Evolutionary conservation across 305 asterid species (phyloP).

Genomic region (Fraxinus baroniana): DNA sequence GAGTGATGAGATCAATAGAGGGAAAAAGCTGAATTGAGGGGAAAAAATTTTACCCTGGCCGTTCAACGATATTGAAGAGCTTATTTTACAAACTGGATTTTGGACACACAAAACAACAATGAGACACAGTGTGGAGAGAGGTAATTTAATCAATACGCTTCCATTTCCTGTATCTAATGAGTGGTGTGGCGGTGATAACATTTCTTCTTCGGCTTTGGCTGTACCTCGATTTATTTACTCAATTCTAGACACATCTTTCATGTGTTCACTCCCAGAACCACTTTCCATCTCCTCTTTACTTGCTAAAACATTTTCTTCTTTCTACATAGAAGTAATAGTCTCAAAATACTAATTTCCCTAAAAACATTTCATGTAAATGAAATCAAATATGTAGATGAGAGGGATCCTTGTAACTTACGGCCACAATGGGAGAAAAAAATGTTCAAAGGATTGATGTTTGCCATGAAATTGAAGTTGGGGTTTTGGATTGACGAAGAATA

Average conservation of each 20-base stretch:
- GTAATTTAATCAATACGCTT: conserved; percentile 38
- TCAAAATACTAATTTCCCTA: neutral
- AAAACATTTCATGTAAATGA: neutral
- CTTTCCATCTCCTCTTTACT: conserved; percentile 80
- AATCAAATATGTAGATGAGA: no score
- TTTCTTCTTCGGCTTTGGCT: conserved; percentile 54
- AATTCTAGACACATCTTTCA: conserved; percentile 63
- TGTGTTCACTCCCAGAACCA: conserved; percentile 82
- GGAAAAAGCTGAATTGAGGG: no score
- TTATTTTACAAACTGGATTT: neutral
- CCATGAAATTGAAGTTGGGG: conserved; percentile 78
- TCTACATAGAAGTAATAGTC: conserved; percentile 25
- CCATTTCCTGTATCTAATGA: conserved; percentile 97
- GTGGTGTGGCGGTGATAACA: conserved; percentile 94
- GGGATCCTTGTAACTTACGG: conserved; percentile 40
- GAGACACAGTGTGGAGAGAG: neutral
- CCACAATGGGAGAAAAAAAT: conserved; percentile 64
- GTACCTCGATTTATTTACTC: conserved; percentile 52
- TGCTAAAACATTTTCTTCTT: conserved; percentile 57
- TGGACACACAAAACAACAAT: neutral
- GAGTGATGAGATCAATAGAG: no score
- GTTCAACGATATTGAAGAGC: neutral
- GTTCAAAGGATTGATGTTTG: conserved; percentile 70
- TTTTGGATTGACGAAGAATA: conserved; percentile 46
- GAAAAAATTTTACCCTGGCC: no score